Conservation (phyloP, 2,329 filamentous ascomycete species). For the Colletotrichum orbiculare region DNA sequence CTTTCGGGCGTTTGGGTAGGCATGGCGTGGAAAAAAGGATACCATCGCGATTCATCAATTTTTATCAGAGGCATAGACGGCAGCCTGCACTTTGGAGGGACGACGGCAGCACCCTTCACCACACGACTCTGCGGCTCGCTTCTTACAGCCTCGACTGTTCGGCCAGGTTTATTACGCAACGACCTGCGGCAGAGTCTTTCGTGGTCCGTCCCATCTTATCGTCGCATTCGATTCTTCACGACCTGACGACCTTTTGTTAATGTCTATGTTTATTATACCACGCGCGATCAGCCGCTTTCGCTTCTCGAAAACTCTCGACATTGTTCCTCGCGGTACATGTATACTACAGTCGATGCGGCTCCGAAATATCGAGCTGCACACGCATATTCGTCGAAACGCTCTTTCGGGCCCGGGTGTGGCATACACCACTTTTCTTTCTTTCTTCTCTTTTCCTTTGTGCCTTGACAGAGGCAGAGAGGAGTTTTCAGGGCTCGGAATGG, state of each 20-base stretch:
- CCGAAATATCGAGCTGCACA: constrained; percentile 6
- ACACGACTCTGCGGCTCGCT: background rate
- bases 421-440: background rate
- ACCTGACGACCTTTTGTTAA: constrained; percentile 40
- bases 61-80: constrained; percentile 17
- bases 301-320: constrained; percentile 33
- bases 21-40: constrained; percentile 33
- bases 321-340: constrained; percentile 20
- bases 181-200: constrained; percentile 15
- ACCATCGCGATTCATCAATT: constrained; percentile 28
- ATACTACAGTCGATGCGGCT: constrained; percentile 23
- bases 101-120: constrained; percentile 13
- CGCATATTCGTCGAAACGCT: constrained; percentile 22
- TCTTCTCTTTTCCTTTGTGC: background rate
- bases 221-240: constrained; percentile 39
- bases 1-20: constrained; percentile 52
- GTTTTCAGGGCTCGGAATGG: constrained; percentile 1
- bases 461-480: constrained; percentile 1
- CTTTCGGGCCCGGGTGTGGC: constrained; percentile 5
- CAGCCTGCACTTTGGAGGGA: constrained; percentile 5
- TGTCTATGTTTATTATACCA: constrained; percentile 38
- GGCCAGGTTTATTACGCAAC: background rate
- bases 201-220: constrained; percentile 16
- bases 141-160: constrained; percentile 3
- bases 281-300: constrained; percentile 36